phyloP scores from a whole-genome alignment of 805 yeast genomes.

The Teunomyces lycoperdinae region DNA sequence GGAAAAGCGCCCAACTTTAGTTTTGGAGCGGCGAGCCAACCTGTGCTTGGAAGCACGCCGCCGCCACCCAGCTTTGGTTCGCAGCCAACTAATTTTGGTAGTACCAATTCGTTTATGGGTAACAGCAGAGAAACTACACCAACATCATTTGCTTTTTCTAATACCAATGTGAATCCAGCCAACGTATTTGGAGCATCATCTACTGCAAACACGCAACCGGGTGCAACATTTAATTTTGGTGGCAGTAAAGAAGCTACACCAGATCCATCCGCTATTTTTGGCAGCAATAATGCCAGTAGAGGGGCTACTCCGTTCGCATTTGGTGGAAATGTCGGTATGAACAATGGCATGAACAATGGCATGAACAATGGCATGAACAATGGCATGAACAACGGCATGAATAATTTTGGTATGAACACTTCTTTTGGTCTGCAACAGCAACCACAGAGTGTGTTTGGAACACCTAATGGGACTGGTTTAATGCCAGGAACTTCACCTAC shows the following conservation, averaged over 20 bases:
- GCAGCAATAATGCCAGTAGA: conserved; percentile 10
- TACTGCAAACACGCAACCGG: background rate
- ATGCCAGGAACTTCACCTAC: conserved; percentile 9
- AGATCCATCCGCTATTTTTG: conserved; percentile 33
- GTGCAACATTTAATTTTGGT: conserved; percentile 1
- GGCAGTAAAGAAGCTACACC: conserved; percentile 25
- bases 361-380: background rate
- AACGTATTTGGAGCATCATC: conserved; percentile 6
- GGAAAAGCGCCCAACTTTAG: conserved; percentile 7
- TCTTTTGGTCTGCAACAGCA: background rate
- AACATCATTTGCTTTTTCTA: conserved; percentile 6
- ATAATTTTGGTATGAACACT: background rate
- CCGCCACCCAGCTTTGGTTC: conserved; percentile 6
- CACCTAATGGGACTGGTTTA: background rate
- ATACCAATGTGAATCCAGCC: conserved; percentile 4
- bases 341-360: background rate
- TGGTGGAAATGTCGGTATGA: conserved; percentile 8
- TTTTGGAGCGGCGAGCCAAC: conserved; percentile 7
- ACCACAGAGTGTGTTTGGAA: conserved; percentile 2
- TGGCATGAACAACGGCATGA: background rate
- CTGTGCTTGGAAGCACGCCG: conserved; percentile 2
- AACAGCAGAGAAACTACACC: conserved; percentile 5
- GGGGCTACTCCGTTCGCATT: conserved; percentile 11
- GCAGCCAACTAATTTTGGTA: conserved; percentile 1
- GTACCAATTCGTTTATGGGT: background rate